Conservation (phyloP, 306 rosid genomes). For the Nissolia schottii region DNA sequence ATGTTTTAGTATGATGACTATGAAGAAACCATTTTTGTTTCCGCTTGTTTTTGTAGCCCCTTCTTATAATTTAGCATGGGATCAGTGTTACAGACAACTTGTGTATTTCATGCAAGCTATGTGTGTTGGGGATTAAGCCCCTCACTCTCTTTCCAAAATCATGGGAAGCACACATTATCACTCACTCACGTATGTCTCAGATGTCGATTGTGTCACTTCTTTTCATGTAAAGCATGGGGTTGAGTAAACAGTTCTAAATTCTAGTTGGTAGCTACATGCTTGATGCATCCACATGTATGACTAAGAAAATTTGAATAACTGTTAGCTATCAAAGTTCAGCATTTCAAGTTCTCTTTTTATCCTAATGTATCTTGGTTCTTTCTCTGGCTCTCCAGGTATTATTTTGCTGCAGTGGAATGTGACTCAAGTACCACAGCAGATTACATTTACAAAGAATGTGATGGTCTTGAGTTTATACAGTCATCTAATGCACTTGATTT, state of each 20-base stretch:
- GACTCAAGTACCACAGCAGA: conserved; percentile 74
- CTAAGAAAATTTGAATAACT: neutral
- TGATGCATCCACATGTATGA: neutral
- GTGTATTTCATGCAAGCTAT: neutral
- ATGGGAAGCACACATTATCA: neutral
- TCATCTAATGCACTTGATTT: conserved; percentile 82
- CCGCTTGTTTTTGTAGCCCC: neutral
- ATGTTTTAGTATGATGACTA: neutral
- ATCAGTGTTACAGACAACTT: neutral
- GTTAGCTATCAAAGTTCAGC: neutral
- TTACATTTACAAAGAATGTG: conserved; percentile 74
- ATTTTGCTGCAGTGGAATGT: conserved; percentile 82
- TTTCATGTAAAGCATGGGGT: neutral
- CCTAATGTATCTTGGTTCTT: neutral
- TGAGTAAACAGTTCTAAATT: neutral
- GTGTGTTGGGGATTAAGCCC: neutral
- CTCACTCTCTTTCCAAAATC: neutral
- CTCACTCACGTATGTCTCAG: neutral
- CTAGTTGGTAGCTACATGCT: neutral
- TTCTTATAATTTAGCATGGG: neutral
- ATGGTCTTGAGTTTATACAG: conserved; percentile 67
- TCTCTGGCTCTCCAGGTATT: conserved; percentile 53
- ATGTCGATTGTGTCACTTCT: neutral
- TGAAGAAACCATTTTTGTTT: neutral
- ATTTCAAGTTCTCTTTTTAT: conserved; percentile 4